These are phyloP conservation scores for Salvia miltiorrhiza DNA, from an alignment of 257 asterid species.

Conservation along the genomic window DNA sequence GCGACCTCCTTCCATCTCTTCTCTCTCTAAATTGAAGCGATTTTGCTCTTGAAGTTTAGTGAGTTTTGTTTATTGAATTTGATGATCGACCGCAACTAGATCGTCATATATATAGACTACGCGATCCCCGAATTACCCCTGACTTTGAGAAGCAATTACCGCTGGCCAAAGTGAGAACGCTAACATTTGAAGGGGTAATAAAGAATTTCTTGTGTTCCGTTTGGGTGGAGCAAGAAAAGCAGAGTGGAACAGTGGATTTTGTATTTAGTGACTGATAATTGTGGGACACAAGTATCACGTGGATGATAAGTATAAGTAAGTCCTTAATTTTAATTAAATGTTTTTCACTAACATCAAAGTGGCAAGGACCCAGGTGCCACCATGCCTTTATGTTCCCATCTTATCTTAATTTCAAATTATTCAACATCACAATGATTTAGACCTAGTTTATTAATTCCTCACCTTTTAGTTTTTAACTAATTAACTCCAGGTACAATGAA, in stretches of 20 bases:
- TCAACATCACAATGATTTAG: neutral
- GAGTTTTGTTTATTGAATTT: neutral
- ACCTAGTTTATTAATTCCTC: neutral
- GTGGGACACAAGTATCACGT: neutral
- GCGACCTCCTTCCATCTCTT: constrained; percentile 46
- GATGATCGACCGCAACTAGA: neutral
- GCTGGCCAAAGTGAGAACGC: neutral
- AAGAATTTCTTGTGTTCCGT: neutral
- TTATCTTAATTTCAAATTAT: neutral
- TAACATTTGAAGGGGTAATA: neutral
- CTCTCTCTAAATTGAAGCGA: neutral
- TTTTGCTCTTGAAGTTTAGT: neutral
- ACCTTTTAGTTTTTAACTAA: neutral
- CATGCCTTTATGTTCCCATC: neutral
- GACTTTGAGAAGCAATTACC: neutral
- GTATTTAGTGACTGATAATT: neutral
- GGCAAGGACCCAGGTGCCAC: neutral
- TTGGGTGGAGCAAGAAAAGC: neutral
- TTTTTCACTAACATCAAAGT: neutral
- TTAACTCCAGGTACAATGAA: neutral
- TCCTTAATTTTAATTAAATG: too few species aligned
- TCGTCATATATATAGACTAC: neutral
- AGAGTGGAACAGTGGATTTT: neutral
- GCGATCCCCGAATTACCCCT: neutral
- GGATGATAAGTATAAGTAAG: too few species aligned